These are phyloP conservation scores for Marsdenia floribunda DNA, from an alignment of 257 asterid species.

Conservation along the genomic window DNA sequence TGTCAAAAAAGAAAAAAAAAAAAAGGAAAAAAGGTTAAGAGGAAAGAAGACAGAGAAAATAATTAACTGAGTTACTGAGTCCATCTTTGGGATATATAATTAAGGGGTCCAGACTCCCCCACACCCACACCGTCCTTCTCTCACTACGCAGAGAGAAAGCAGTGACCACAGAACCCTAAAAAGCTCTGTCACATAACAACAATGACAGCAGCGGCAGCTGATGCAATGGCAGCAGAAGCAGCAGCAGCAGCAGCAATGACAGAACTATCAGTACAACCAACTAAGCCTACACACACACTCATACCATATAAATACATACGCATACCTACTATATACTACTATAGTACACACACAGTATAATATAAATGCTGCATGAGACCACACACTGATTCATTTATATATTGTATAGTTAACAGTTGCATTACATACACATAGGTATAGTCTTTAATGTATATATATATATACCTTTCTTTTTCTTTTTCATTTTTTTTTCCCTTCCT, in stretches of 20 bases:
- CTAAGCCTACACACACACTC: conserved; percentile 12
- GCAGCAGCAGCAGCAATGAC: conserved; percentile 14
- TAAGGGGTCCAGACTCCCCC: conserved; percentile 37
- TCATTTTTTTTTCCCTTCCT: no score
- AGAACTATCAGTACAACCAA: conserved; percentile 19
- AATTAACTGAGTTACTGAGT: conserved; percentile 28
- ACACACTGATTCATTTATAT: conserved; percentile 26
- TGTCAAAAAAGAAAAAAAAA: background rate
- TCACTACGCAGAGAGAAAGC: background rate
- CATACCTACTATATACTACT: background rate
- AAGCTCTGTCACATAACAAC: conserved; percentile 57
- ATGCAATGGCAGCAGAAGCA: conserved; percentile 10
- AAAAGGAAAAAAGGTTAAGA: conserved; percentile 6
- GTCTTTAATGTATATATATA: no score
- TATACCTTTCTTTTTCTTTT: no score
- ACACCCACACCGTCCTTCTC: background rate
- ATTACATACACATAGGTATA: background rate
- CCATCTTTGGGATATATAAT: conserved; percentile 22
- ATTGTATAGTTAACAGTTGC: background rate
- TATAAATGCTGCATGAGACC: conserved; percentile 26
- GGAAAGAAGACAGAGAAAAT: conserved; percentile 9
- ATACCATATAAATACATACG: background rate
- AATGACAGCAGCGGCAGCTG: conserved; percentile 32
- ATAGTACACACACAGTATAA: conserved; percentile 12
- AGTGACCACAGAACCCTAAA: conserved; percentile 31